Conservation (phyloP, 73 alveolate genomes). For the Paramecium octaurelia region DNA sequence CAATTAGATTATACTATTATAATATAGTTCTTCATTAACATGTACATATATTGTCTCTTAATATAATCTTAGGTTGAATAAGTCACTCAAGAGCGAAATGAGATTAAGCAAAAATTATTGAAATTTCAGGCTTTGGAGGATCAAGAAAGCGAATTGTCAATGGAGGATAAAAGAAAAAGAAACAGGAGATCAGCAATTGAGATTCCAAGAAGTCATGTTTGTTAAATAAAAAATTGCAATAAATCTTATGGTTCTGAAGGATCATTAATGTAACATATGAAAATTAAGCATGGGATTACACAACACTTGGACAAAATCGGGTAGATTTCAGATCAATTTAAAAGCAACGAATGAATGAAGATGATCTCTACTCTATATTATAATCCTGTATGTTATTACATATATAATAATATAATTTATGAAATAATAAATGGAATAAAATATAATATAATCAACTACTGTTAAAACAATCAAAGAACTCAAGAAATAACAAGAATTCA, state of each 20-base stretch:
- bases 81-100: constrained; percentile 1
- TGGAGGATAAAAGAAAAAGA: constrained; percentile 59
- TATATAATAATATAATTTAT: neutral
- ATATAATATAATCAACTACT: constrained; percentile 46
- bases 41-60: neutral
- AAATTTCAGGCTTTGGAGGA: constrained; percentile 5
- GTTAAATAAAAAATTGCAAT: constrained; percentile 39
- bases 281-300: constrained; percentile 51
- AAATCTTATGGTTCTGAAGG: constrained; percentile 66
- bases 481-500: neutral
- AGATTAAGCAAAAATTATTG: neutral
- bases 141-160: constrained; percentile 8
- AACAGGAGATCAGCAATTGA: constrained; percentile 56
- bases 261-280: constrained; percentile 60
- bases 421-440: neutral
- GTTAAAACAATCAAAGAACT: constrained; percentile 47
- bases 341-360: neutral
- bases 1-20: constrained; percentile 5
- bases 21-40: constrained; percentile 29
- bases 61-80: neutral
- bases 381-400: neutral
- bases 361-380: neutral
- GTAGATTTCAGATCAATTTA: neutral
- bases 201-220: constrained; percentile 56
- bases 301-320: neutral